Evolutionary conservation across 495 filamentous ascomycete species (phyloP).

Genomic region (Mytilinidion resinicola): DNA sequence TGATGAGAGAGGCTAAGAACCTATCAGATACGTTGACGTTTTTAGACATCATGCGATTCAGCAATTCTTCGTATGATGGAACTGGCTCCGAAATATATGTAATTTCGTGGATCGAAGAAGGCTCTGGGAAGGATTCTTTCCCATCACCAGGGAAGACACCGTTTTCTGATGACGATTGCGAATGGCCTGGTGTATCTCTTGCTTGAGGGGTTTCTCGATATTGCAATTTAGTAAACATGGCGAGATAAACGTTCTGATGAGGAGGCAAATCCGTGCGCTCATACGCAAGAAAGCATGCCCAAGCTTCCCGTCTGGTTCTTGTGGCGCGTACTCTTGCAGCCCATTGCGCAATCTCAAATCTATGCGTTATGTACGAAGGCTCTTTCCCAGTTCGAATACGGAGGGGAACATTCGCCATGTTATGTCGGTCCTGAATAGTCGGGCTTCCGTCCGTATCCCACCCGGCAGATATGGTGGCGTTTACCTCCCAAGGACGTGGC

Average conservation of each 20-base stretch:
- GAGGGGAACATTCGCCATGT: not conserved
- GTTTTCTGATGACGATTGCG: slow-evolving; percentile 4
- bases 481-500: slow-evolving; percentile 49
- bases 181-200: not conserved
- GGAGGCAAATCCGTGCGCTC: slow-evolving; percentile 31
- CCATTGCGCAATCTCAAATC: slow-evolving; percentile 38
- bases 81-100: slow-evolving; percentile 52
- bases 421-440: slow-evolving; percentile 56
- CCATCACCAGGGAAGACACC: slow-evolving; percentile 53
- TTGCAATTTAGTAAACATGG: slow-evolving; percentile 57
- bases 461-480: slow-evolving; percentile 52
- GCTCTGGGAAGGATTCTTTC: slow-evolving; percentile 50
- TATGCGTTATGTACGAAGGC: not conserved
- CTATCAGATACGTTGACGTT: slow-evolving; percentile 40
- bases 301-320: slow-evolving; percentile 63
- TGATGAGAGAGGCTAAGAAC: slow-evolving; percentile 47
- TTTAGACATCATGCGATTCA: slow-evolving; percentile 47
- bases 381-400: not conserved
- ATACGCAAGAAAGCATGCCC: slow-evolving; percentile 59
- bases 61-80: slow-evolving; percentile 50
- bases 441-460: slow-evolving; percentile 65
- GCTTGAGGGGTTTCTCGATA: slow-evolving; percentile 29
- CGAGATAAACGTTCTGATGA: slow-evolving; percentile 44
- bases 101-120: slow-evolving; percentile 50
- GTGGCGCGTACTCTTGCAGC: slow-evolving; percentile 58